Evolutionary conservation across 768 basidiomycete genomes (phyloP), one percentile per base, ranked within the genome.

Genomic region (Boletus coccyginus): DNA sequence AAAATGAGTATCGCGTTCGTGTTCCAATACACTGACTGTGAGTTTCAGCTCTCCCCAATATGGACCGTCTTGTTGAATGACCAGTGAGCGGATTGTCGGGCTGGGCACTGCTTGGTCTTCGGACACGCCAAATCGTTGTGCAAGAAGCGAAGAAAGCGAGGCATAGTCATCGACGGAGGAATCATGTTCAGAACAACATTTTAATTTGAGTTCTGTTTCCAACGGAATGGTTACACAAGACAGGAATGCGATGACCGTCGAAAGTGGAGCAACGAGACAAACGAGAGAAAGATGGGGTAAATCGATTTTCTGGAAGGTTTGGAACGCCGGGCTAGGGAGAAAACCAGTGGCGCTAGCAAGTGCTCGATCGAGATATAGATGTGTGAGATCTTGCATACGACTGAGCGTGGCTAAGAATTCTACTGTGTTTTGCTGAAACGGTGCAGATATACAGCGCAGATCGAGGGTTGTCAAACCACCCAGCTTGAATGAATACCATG

Each of bases 381-480:
- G 58, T 47, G 65, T 66, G 3, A 78, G 64, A 39, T 57, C 17
- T 11, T 71, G 74, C 73, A 75, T 75, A 39, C 64, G 56, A 16
- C 62, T 48, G 5, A 80, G 67, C 12, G 65, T 65, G 19, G 65
- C 52, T 7, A 75, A 48, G n/a, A 81, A 59, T 35, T 74, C 69
- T 7, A 45, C 49, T 24, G 63, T 62, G 14, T 66, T 59, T 2
- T 72, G 72, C 14, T 66, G 69, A 21, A 63, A 52, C 10, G 49
- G 35, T 7, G 7, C 19, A 27, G 68, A 52, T 4, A 71, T 44
- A 44, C 64, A 21, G 17, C 66, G 56, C 2, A 80, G 59, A 39
- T 63, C 66, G 29, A 81, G 68, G 47, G 67, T 65, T 8, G 70
- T 73, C 16, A 81, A 71, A 41, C 67, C 61, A 35, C 49, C 44